These are phyloP conservation scores for Rubroshorea leprosula DNA, from an alignment of 345 rosid species.

Conservation along the genomic window DNA sequence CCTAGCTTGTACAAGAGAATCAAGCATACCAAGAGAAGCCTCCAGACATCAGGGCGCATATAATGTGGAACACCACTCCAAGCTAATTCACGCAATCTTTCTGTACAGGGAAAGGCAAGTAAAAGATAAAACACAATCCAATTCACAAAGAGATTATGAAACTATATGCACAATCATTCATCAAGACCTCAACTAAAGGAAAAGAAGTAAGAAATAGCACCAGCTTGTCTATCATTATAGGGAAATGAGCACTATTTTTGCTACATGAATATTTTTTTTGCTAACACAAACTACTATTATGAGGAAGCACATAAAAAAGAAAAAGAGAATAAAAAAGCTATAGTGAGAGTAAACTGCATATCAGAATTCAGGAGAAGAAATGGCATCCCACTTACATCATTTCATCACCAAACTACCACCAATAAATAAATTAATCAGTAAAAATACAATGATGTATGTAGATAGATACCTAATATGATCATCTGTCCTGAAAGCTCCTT, in stretches of 20 bases:
- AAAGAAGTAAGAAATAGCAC: not conserved
- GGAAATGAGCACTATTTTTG: no score
- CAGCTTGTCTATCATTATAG: conserved; percentile 14
- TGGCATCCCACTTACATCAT: not conserved
- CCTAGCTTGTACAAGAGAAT: not conserved
- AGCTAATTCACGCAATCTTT: conserved; percentile 79
- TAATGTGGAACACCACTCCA: conserved; percentile 98
- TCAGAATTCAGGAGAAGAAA: not conserved
- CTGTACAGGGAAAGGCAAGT: conserved; percentile 32
- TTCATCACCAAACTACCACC: not conserved
- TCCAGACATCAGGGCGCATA: conserved; percentile 89
- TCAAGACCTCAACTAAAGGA: not conserved
- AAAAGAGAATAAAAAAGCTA: no score
- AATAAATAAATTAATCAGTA: conserved; percentile 2
- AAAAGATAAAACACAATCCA: conserved; percentile 2
- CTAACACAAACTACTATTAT: no score
- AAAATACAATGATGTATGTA: conserved; percentile 1
- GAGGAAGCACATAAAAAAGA: no score
- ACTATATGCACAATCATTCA: not conserved
- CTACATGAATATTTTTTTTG: no score
- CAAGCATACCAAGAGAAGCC: conserved; percentile 87
- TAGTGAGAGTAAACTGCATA: not conserved
- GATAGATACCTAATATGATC: conserved; percentile 70
- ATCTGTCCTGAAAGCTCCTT: conserved; percentile 72
- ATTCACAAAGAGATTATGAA: conserved; percentile 7